These are phyloP conservation scores for Curvularia hawaiiensis DNA, from an alignment of 2,329 filamentous ascomycete species.

Conservation along the genomic window DNA sequence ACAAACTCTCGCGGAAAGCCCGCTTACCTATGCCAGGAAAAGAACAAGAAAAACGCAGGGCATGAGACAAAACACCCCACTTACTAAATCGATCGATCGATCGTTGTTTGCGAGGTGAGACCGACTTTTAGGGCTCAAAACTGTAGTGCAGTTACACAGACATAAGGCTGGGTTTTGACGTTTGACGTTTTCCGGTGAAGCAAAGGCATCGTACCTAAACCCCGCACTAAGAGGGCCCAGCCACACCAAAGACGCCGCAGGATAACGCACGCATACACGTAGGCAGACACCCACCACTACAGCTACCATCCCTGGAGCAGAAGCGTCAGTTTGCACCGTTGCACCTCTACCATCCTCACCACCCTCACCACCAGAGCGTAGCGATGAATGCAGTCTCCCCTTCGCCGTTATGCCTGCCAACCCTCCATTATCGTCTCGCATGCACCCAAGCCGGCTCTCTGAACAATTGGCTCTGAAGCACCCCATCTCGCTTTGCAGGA, in stretches of 20 bases:
- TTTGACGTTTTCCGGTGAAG: neutral
- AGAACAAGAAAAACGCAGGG: neutral
- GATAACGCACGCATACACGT: neutral
- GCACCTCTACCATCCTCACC: neutral
- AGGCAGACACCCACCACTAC: neutral
- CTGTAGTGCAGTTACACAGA: neutral
- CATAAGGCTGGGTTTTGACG: neutral
- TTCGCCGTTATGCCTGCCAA: neutral
- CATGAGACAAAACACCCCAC: neutral
- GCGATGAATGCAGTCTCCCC: neutral
- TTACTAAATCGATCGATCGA: neutral
- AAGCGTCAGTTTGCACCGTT: neutral
- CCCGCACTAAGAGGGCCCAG: neutral
- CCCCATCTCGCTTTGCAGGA: neutral
- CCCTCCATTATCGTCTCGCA: neutral
- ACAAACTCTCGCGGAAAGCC: neutral
- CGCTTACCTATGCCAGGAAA: neutral
- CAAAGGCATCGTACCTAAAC: neutral
- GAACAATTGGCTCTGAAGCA: neutral
- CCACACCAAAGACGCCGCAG: neutral
- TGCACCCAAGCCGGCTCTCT: neutral
- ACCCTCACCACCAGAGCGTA: neutral
- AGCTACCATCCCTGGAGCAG: neutral
- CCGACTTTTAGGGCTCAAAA: neutral
- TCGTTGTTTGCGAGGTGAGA: neutral